These are phyloP conservation scores for Pythium chondricola DNA, from an alignment of 352 stramenopile species.

Conservation along the genomic window DNA sequence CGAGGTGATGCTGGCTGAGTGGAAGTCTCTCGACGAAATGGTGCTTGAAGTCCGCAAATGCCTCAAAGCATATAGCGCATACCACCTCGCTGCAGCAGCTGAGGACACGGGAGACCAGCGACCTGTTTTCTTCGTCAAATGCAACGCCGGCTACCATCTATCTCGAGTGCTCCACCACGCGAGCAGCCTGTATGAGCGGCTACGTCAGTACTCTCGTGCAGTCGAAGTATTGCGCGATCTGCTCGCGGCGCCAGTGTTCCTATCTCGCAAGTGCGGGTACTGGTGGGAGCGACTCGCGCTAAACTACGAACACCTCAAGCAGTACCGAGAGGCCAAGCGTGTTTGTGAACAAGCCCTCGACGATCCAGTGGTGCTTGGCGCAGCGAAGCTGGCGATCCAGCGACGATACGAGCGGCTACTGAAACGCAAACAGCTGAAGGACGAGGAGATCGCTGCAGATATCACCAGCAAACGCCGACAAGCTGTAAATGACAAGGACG, in stretches of 20 bases:
- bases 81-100: background rate
- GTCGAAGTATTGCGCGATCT: constrained; percentile 62
- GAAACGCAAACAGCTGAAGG: constrained; percentile 16
- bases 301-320: constrained; percentile 74
- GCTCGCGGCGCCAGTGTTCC: constrained; percentile 34
- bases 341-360: constrained; percentile 48
- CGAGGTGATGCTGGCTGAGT: constrained; percentile 25
- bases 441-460: background rate
- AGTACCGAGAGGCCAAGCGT: constrained; percentile 32
- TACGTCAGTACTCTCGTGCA: constrained; percentile 64
- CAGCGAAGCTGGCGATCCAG: constrained; percentile 51
- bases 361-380: constrained; percentile 46
- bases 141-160: constrained; percentile 64
- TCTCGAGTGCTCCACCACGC: constrained; percentile 52
- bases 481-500: background rate
- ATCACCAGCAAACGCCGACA: too few relatives aligned
- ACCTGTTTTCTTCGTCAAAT: constrained; percentile 53
- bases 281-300: constrained; percentile 75
- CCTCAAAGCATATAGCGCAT: constrained; percentile 25
- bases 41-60: constrained; percentile 44
- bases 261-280: constrained; percentile 53
- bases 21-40: constrained; percentile 56
- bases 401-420: constrained; percentile 43
- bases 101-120: background rate
- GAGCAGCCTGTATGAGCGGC: constrained; percentile 66